Evolutionary conservation across 1,284 basidiomycete species (phyloP).

Genomic region (Leccinum insigne): DNA sequence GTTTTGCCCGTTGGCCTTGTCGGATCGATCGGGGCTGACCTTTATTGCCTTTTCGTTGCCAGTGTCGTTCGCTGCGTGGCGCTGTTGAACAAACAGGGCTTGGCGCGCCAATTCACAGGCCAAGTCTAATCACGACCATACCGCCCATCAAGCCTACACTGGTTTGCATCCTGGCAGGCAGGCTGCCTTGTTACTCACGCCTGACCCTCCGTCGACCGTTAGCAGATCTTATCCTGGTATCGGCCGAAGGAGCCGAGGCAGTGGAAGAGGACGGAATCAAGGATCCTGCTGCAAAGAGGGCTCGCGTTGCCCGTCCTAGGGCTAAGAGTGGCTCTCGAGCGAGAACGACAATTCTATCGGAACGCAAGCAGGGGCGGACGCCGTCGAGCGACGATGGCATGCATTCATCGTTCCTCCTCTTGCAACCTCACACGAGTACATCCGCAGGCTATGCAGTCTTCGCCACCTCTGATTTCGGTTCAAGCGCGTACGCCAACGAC

Average conservation of each 20-base stretch:
- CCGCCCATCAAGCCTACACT: slow-evolving; percentile 7
- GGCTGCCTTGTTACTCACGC: slow-evolving; percentile 20
- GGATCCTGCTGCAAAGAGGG: slow-evolving; percentile 20
- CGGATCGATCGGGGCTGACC: too few relatives aligned
- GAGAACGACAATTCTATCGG: slow-evolving; percentile 5
- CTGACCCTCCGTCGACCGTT: slow-evolving; percentile 14
- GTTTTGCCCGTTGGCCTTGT: too few relatives aligned
- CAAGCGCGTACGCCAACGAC: slow-evolving; percentile 89
- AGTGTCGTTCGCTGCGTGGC: too few relatives aligned
- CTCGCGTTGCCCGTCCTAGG: slow-evolving; percentile 22
- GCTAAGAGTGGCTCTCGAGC: slow-evolving; percentile 27
- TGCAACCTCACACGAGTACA: background rate
- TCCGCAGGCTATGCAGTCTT: slow-evolving; percentile 65
- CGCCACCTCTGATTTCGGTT: slow-evolving; percentile 69
- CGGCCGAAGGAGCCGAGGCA: slow-evolving; percentile 16
- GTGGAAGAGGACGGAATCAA: slow-evolving; percentile 20
- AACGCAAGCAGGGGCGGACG: background rate
- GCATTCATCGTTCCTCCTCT: slow-evolving; percentile 10
- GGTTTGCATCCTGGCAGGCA: background rate
- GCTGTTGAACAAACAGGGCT: too few relatives aligned
- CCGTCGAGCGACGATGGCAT: slow-evolving; percentile 22
- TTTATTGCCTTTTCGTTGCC: too few relatives aligned
- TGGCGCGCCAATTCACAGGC: background rate
- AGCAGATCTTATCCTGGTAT: slow-evolving; percentile 8
- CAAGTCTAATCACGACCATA: slow-evolving; percentile 5